A percentile compares a stretch with the other conserved stretches of the same genome.
phyloP scores from a whole-genome alignment of 192 early-diverging fungal species.

The Phlyctochytrium arcticum region DNA sequence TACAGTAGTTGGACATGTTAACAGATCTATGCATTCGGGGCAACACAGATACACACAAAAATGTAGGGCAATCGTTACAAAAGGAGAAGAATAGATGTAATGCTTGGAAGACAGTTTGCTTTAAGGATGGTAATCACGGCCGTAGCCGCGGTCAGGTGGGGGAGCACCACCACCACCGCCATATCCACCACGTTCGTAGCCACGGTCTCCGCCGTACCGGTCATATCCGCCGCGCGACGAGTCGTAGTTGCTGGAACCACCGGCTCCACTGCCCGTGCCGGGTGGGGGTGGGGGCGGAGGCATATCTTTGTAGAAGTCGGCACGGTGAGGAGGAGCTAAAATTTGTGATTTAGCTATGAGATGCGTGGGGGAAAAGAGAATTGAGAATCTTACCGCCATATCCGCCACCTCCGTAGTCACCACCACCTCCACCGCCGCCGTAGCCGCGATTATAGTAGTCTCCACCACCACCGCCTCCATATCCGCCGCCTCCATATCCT shows the following conservation, averaged over 20 bases:
- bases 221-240: neutral
- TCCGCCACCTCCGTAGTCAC: conserved; percentile 9
- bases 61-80: too few relatives aligned
- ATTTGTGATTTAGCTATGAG: neutral
- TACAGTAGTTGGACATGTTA: too few relatives aligned
- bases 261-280: conserved; percentile 5
- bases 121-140: conserved; percentile 18
- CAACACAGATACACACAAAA: too few relatives aligned
- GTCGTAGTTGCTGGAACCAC: conserved; percentile 1
- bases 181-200: neutral
- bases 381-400: neutral
- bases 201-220: neutral
- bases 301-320: conserved; percentile 26
- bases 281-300: conserved; percentile 8
- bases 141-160: conserved; percentile 7
- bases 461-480: conserved; percentile 10
- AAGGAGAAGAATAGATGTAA: too few relatives aligned
- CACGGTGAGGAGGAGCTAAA: conserved; percentile 5
- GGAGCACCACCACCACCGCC: neutral
- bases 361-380: neutral
- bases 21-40: too few relatives aligned
- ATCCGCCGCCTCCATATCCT: neutral
- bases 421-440: conserved; percentile 19
- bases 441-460: conserved; percentile 21
- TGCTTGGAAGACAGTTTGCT: neutral